Evolutionary conservation across 2,329 filamentous ascomycete species (phyloP).

Genomic region (Claviceps citrina): DNA sequence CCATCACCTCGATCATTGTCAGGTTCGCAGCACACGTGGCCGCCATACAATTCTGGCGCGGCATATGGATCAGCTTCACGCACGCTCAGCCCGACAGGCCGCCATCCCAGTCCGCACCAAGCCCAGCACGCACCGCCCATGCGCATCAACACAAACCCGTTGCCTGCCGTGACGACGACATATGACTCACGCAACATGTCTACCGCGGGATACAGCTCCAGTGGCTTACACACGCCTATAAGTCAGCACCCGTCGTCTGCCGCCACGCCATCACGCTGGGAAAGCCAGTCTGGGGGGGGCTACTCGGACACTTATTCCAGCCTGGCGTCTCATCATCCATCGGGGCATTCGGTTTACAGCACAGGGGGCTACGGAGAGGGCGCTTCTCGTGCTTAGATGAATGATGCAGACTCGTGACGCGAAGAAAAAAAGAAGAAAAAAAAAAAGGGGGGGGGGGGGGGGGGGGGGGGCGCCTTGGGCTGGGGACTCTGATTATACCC

Average conservation of each 20-base stretch:
- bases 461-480: too few relatives aligned
- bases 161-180: constrained; percentile 24
- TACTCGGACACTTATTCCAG: constrained; percentile 26
- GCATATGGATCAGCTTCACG: constrained; percentile 22
- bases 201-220: constrained; percentile 22
- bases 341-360: constrained; percentile 25
- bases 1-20: constrained; percentile 38
- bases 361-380: constrained; percentile 27
- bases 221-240: constrained; percentile 25
- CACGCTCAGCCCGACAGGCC: constrained; percentile 26
- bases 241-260: constrained; percentile 22
- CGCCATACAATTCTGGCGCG: constrained; percentile 24
- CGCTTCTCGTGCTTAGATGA: constrained; percentile 25
- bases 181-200: constrained; percentile 23
- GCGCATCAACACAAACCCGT: constrained; percentile 21
- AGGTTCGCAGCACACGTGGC: constrained; percentile 33
- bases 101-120: constrained; percentile 21
- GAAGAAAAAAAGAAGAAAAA: neutral
- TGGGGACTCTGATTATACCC: too few relatives aligned
- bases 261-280: constrained; percentile 27
- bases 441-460: too few relatives aligned
- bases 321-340: constrained; percentile 21
- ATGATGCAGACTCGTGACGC: neutral
- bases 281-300: constrained; percentile 22
- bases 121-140: constrained; percentile 16